A percentile compares a stretch with the other conserved stretches of the same genome.
Evolutionary conservation across 176 grass and related monocot species (phyloP).

Genomic region (Urochloa ruziziensis): DNA sequence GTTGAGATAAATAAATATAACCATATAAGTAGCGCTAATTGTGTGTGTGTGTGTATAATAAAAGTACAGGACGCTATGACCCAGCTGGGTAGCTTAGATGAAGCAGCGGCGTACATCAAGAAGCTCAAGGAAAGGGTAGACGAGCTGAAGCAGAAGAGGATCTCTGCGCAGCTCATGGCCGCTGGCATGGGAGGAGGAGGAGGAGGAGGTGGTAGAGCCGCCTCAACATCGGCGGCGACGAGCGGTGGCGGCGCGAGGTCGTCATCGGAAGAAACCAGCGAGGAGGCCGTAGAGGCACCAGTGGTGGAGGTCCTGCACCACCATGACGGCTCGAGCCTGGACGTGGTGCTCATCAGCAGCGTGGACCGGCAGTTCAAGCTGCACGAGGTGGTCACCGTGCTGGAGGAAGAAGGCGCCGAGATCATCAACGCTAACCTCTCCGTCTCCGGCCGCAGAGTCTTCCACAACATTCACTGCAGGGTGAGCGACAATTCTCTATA

Average conservation of each 20-base stretch:
- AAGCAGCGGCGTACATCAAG: slow-evolving; percentile 52
- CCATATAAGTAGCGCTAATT: too few relatives aligned
- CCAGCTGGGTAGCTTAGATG: slow-evolving; percentile 50
- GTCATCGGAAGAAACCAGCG: background rate
- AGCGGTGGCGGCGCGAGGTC: background rate
- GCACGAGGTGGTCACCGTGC: slow-evolving; percentile 49
- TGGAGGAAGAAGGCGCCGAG: slow-evolving; percentile 73
- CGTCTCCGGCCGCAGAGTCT: slow-evolving; percentile 21
- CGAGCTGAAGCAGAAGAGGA: slow-evolving; percentile 32
- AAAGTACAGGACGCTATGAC: slow-evolving; percentile 31
- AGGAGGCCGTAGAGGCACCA: background rate
- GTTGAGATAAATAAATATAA: too few relatives aligned
- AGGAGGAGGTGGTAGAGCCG: background rate
- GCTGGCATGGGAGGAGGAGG: background rate
- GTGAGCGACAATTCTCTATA: slow-evolving; percentile 1
- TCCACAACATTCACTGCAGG: slow-evolving; percentile 52
- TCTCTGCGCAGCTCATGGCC: background rate
- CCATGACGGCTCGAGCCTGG: slow-evolving; percentile 32
- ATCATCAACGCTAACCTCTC: slow-evolving; percentile 47
- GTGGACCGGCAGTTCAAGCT: slow-evolving; percentile 32
- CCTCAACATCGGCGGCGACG: background rate
- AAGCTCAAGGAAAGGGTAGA: slow-evolving; percentile 53
- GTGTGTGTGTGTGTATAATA: background rate
- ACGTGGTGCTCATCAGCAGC: slow-evolving; percentile 47
- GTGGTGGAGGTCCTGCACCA: slow-evolving; percentile 50